These are phyloP conservation scores for Candida nemodendra DNA, from an alignment of 805 yeast species.

Conservation along the genomic window DNA sequence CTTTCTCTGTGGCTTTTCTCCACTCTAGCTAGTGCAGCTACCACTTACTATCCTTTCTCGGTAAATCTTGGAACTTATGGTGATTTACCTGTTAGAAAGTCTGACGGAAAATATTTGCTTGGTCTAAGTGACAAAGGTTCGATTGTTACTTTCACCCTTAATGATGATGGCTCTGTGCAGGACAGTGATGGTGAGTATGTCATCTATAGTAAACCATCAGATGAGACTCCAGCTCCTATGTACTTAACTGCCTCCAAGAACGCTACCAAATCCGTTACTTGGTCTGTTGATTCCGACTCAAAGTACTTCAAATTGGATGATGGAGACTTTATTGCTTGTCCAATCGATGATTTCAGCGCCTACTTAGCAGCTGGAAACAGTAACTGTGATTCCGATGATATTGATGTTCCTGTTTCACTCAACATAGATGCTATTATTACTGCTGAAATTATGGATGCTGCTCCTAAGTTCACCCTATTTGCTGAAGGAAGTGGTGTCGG, in stretches of 20 bases:
- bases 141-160: conserved; percentile 1
- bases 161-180: conserved; percentile 1
- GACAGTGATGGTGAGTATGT: conserved; percentile 2
- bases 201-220: not conserved
- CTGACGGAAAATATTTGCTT: not conserved
- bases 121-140: not conserved
- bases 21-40: conserved; percentile 47
- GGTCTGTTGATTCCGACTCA: not conserved
- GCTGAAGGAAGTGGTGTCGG: not conserved
- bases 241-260: not conserved
- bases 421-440: not conserved
- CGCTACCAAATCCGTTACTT: not conserved
- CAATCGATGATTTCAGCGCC: not conserved
- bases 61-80: conserved; percentile 1
- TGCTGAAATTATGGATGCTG: not conserved
- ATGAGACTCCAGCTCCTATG: not conserved
- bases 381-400: not conserved
- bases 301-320: not conserved
- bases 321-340: not conserved
- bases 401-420: not conserved
- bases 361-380: not conserved
- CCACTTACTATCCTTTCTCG: conserved; percentile 30
- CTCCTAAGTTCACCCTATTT: not conserved
- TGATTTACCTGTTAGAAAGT: not conserved
- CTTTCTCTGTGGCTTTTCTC: conserved; percentile 37